Evolutionary conservation across 495 filamentous ascomycete species (phyloP).

Genomic region (Coniosporium apollinis): DNA sequence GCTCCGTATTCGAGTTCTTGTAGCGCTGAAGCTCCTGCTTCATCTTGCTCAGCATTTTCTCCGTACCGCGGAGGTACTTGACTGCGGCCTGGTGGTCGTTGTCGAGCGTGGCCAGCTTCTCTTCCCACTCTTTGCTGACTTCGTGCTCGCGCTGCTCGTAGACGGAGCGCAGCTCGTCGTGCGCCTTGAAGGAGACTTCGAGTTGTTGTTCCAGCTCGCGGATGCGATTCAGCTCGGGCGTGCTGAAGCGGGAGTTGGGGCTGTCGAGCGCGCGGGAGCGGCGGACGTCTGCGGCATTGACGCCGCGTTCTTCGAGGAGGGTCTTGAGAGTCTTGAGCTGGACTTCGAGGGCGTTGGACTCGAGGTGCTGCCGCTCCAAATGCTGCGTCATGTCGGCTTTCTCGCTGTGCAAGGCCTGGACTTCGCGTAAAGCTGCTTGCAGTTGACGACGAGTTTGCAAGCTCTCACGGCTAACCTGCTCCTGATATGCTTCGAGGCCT

Average conservation of each 20-base stretch:
- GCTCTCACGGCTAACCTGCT: conserved; percentile 85
- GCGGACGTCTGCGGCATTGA: conserved; percentile 39
- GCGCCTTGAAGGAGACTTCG: conserved; percentile 54
- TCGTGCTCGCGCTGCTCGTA: conserved; percentile 70
- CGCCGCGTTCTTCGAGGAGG: conserved; percentile 72
- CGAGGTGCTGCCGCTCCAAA: conserved; percentile 66
- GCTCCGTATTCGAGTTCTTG: conserved; percentile 65
- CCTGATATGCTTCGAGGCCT: conserved; percentile 88
- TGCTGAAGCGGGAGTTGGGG: conserved; percentile 51
- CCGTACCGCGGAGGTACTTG: conserved; percentile 97
- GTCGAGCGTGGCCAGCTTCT: conserved; percentile 83
- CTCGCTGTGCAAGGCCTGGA: conserved; percentile 54
- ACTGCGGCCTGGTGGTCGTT: conserved; percentile 98
- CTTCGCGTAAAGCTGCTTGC: conserved; percentile 64
- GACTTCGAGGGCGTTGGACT: conserved; percentile 75
- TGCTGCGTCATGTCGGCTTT: conserved; percentile 65
- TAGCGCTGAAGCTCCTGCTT: conserved; percentile 87
- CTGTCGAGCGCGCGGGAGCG: conserved; percentile 43
- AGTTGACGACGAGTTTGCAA: conserved; percentile 78
- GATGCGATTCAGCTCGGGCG: conserved; percentile 65
- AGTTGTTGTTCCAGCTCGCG: conserved; percentile 85
- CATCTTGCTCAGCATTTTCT: conserved; percentile 98
- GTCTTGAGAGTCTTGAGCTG: conserved; percentile 87
- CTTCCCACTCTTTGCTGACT: conserved; percentile 66
- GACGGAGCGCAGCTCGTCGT: conserved; percentile 62